These are phyloP conservation scores for Nannochloropsis gaditana DNA, from an alignment of 108 stramenopile genomes.

Conservation along the genomic window DNA sequence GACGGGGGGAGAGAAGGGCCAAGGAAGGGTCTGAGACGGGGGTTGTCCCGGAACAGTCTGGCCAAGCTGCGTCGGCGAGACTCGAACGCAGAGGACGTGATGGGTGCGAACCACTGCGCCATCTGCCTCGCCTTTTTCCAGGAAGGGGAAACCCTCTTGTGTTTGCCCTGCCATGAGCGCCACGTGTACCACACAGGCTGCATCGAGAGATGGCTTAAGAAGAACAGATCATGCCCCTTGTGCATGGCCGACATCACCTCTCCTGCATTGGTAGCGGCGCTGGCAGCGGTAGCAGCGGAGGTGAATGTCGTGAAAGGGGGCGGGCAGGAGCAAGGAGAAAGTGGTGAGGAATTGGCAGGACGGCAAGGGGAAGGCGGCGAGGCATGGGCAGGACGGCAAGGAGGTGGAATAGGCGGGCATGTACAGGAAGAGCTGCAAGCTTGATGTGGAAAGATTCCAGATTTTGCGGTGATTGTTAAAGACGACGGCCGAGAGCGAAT, in stretches of 20 bases:
- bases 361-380: neutral
- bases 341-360: neutral
- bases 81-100: neutral
- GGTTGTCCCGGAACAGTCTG: neutral
- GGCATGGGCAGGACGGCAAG: neutral
- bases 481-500: too few species aligned
- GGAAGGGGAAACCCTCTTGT: neutral
- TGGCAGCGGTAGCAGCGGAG: neutral
- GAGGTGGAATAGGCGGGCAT: neutral
- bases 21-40: neutral
- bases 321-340: neutral
- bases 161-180: neutral
- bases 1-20: neutral
- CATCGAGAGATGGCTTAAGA: slow-evolving; percentile 7
- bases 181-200: neutral
- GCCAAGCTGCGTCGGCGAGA: neutral
- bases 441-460: too few species aligned
- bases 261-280: neutral
- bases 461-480: too few species aligned
- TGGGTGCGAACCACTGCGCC: neutral
- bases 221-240: neutral
- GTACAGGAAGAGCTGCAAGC: neutral
- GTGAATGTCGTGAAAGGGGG: too few species aligned
- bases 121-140: neutral
- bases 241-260: slow-evolving; percentile 13